Conservation (phyloP, 371 early-diverging fungal species). For the Choanephora cucurbitarum region DNA sequence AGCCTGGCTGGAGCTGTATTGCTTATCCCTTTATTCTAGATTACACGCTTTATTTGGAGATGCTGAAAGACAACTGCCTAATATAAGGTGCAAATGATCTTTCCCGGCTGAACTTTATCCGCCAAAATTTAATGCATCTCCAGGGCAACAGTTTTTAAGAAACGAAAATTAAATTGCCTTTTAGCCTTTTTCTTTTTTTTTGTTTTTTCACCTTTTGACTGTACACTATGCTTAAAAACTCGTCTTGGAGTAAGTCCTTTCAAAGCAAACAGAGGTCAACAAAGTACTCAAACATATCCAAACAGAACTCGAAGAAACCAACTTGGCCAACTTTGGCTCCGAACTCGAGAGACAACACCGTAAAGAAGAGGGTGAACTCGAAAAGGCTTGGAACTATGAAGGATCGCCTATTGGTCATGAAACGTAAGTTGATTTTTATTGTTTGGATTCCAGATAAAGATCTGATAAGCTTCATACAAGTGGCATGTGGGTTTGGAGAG, state of each 20-base stretch:
- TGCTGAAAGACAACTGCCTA: no score
- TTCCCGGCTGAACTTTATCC: background rate
- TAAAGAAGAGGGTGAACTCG: constrained; percentile 68
- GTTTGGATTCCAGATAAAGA: background rate
- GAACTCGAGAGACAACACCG: constrained; percentile 73
- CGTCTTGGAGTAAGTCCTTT: constrained; percentile 46
- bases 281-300: no score
- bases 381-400: constrained; percentile 70
- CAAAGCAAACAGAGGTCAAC: background rate
- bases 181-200: constrained; percentile 7
- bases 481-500: constrained; percentile 81
- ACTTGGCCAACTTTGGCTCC: constrained; percentile 74
- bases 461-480: constrained; percentile 15
- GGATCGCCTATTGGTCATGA: constrained; percentile 52
- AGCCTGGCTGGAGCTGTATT: no score
- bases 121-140: no score
- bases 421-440: constrained; percentile 24
- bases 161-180: background rate
- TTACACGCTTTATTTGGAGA: no score
- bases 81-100: no score
- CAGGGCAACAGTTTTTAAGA: no score
- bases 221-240: constrained; percentile 49
- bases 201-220: background rate
- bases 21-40: no score
- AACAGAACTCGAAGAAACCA: constrained; percentile 67